Conservation (phyloP, 192 early-diverging fungal genomes). For the Coemansia nantahalensis region DNA sequence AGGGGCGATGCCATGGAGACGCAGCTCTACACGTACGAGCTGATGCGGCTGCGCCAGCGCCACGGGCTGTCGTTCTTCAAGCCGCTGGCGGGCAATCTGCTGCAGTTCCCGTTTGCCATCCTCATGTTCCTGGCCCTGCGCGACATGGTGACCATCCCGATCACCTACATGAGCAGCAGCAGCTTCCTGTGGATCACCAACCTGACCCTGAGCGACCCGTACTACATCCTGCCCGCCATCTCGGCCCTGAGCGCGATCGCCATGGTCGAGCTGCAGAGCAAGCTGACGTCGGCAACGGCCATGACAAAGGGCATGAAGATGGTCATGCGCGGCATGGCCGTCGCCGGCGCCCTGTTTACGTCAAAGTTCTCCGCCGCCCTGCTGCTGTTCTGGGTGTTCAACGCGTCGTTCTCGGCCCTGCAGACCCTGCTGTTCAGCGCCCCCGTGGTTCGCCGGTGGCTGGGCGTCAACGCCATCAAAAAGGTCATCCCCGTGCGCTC, state of each 20-base stretch:
- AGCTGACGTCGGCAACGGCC: conserved; percentile 19
- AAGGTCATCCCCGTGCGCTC: conserved; percentile 26
- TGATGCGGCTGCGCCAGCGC: conserved; percentile 60
- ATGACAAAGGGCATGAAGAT: conserved; percentile 36
- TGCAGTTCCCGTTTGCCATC: conserved; percentile 83
- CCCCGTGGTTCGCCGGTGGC: conserved; percentile 54
- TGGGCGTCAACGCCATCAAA: conserved; percentile 59
- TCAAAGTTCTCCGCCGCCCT: conserved; percentile 58
- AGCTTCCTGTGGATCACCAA: conserved; percentile 85
- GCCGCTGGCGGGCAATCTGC: conserved; percentile 58
- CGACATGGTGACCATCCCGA: conserved; percentile 75
- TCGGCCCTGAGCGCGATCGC: conserved; percentile 68
- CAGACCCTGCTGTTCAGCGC: conserved; percentile 68
- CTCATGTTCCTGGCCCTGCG: conserved; percentile 79
- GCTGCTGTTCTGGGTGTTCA: conserved; percentile 84
- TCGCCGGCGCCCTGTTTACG: conserved; percentile 51
- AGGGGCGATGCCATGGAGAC: conserved; percentile 57
- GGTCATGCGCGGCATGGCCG: conserved; percentile 48
- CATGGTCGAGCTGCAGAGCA: conserved; percentile 62
- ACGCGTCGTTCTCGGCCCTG: conserved; percentile 65
- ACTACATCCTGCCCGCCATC: conserved; percentile 75
- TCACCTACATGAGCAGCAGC: conserved; percentile 76
- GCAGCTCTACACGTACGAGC: conserved; percentile 55
- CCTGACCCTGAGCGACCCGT: conserved; percentile 77
- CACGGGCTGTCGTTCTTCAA: conserved; percentile 65